These are phyloP conservation scores for Phylloporus rhodoxanthus DNA, from an alignment of 768 basidiomycete species.

Conservation along the genomic window DNA sequence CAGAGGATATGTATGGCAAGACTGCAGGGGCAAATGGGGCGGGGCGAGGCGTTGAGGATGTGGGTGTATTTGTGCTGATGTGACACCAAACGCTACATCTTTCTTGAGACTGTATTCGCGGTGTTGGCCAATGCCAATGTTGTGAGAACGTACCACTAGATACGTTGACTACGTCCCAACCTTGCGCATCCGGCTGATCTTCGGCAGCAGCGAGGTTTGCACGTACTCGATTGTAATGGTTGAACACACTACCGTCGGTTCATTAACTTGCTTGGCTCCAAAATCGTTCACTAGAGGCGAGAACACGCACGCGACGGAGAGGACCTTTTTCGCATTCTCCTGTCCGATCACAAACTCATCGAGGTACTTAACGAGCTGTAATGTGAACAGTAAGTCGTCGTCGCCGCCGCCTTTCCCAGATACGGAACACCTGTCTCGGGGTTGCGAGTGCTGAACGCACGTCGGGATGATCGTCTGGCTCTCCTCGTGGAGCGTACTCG, in stretches of 20 bases:
- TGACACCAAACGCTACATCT: constrained; percentile 37
- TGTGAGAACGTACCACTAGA: constrained; percentile 27
- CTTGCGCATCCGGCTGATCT: constrained; percentile 27
- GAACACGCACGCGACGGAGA: constrained; percentile 82
- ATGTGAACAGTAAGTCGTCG: constrained; percentile 8
- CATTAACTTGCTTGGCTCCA: background rate
- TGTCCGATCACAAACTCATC: constrained; percentile 90
- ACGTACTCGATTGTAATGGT: constrained; percentile 87
- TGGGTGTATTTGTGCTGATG: constrained; percentile 59
- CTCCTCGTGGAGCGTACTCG: constrained; percentile 34
- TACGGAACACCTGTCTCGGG: constrained; percentile 41
- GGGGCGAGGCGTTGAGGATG: constrained; percentile 39
- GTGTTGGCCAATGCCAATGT: background rate
- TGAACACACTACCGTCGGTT: constrained; percentile 74
- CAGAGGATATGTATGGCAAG: constrained; percentile 44
- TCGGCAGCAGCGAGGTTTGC: constrained; percentile 56
- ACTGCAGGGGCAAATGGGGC: constrained; percentile 32
- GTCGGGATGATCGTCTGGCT: constrained; percentile 28
- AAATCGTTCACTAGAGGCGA: background rate
- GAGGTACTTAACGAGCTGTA: constrained; percentile 75
- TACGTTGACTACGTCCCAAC: constrained; percentile 23
- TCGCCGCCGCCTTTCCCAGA: background rate
- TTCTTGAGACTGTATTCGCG: background rate
- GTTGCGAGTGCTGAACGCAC: constrained; percentile 50
- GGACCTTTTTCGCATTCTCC: constrained; percentile 85